Conservation (phyloP, 768 basidiomycete species). For the Leccinum barrowsii region DNA sequence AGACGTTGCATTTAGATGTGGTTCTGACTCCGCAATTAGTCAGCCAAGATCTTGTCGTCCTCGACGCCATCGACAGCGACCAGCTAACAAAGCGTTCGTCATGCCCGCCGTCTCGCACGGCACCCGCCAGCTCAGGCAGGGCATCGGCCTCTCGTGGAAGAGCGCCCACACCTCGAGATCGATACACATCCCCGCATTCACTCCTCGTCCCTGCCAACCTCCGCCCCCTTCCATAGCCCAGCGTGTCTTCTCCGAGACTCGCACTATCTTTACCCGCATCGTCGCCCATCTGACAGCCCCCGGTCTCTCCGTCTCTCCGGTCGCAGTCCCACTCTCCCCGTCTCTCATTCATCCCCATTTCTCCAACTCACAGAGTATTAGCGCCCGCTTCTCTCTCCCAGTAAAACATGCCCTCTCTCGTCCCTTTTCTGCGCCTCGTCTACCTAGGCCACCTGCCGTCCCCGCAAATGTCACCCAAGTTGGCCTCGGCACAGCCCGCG, state of each 20-base stretch:
- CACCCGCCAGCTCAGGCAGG: constrained; percentile 24
- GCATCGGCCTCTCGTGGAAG: constrained; percentile 13
- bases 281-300: constrained; percentile 34
- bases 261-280: no score
- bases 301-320: constrained; percentile 36
- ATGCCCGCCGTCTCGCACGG: constrained; percentile 29
- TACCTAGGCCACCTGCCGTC: constrained; percentile 54
- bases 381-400: constrained; percentile 54
- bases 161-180: constrained; percentile 30
- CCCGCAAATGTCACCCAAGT: constrained; percentile 58
- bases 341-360: constrained; percentile 15
- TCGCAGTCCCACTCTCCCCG: constrained; percentile 2
- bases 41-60: neutral
- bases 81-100: neutral
- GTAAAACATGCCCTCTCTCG: constrained; percentile 49
- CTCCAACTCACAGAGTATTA: constrained; percentile 38
- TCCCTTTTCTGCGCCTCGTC: constrained; percentile 43
- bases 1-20: no score
- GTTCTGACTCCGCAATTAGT: neutral
- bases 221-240: no score
- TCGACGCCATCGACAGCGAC: neutral
- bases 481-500: constrained; percentile 72
- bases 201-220: no score
- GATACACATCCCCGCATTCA: no score
- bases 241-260: no score